Percentiles rank a stretch among this genome's conserved stretches.
Conservation (phyloP, 106 monocot genomes). For the Phalaenopsis aphrodite region DNA sequence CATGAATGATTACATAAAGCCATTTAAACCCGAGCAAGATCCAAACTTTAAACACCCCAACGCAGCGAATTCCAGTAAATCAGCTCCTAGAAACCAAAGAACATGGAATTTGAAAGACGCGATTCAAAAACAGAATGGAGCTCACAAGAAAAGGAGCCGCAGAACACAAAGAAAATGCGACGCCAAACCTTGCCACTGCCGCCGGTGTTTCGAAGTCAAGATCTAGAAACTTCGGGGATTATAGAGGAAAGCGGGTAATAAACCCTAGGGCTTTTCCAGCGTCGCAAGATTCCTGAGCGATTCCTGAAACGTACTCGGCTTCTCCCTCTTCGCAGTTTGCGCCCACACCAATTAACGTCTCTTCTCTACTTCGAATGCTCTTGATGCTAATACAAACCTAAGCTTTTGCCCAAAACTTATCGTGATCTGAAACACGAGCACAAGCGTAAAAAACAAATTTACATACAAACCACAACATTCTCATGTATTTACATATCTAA, state of each 20-base stretch:
- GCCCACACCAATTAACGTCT: neutral
- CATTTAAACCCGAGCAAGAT: neutral
- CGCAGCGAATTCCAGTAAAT: constrained; percentile 1
- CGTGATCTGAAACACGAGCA: neutral
- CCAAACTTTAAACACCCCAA: neutral
- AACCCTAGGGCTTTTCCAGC: constrained; percentile 7
- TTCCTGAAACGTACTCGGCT: neutral
- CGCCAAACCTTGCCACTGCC: neutral
- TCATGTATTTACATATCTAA: too few species aligned
- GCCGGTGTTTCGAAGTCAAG: neutral
- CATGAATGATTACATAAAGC: neutral
- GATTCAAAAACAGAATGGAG: neutral
- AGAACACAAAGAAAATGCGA: neutral
- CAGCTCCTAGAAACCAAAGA: constrained; percentile 6
- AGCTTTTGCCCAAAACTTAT: neutral
- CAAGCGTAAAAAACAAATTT: too few species aligned
- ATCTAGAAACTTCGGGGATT: neutral
- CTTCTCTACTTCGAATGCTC: neutral
- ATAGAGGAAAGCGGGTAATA: neutral
- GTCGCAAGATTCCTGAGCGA: neutral
- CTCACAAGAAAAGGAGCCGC: neutral
- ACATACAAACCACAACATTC: too few species aligned
- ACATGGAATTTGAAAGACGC: neutral
- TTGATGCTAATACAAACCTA: constrained; percentile 1
- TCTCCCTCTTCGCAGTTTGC: constrained; percentile 2